Percentiles rank a stretch among this genome's conserved stretches.
These are phyloP conservation scores for Alternaria sp. DNA, from an alignment of 2,329 filamentous ascomycete species.

Conservation along the genomic window DNA sequence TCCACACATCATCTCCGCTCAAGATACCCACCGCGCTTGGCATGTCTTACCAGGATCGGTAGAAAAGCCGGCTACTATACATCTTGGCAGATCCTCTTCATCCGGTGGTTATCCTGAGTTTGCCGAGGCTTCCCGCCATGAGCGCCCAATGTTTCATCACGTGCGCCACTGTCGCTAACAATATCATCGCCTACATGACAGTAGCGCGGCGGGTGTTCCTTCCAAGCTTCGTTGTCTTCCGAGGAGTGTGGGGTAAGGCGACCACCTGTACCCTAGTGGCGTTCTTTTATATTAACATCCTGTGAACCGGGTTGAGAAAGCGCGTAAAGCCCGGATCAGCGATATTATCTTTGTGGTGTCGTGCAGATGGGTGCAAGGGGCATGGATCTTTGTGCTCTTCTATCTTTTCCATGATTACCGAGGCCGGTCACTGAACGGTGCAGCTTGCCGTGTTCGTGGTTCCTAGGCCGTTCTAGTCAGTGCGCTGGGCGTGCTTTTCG, in stretches of 20 bases:
- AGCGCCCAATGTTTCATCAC: conserved; percentile 1
- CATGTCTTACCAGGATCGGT: not conserved
- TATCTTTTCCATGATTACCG: not conserved
- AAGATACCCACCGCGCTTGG: conserved; percentile 9
- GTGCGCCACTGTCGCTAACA: not conserved
- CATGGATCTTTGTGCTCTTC: not conserved
- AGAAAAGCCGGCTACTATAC: conserved; percentile 3
- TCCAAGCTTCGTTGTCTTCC: not conserved
- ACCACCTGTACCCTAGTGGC: conserved; percentile 2
- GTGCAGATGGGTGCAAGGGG: conserved; percentile 8
- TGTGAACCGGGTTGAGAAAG: conserved; percentile 8
- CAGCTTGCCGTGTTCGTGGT: not conserved
- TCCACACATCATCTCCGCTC: conserved; percentile 5
- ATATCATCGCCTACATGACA: not conserved
- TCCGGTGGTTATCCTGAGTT: conserved; percentile 9
- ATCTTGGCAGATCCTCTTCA: conserved; percentile 5
- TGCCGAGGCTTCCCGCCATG: conserved; percentile 8
- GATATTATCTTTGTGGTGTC: conserved; percentile 4
- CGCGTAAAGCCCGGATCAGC: conserved; percentile 13
- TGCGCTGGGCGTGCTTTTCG: conserved; percentile 1
- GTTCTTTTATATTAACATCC: conserved; percentile 12
- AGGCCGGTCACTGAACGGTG: not conserved
- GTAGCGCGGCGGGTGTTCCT: not conserved
- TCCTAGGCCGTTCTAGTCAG: not conserved
- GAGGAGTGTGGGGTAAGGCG: conserved; percentile 5